Base-by-base conservation (phyloP, 352 stramenopile genomes). In the Globisporangium polare region DNA sequence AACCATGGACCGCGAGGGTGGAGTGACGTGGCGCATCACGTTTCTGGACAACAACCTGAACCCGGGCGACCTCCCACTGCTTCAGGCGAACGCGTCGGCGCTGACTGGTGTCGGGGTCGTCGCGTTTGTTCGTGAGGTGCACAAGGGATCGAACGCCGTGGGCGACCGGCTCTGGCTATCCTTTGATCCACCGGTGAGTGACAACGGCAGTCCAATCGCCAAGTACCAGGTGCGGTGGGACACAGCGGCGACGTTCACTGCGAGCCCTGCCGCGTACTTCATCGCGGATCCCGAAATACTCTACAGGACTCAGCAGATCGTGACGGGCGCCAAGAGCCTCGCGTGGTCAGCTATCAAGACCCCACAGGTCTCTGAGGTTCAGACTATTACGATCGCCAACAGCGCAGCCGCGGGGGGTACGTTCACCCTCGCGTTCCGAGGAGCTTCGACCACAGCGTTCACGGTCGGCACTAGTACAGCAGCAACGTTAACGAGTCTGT, bases 31-130 rank as follows among this genome's bases (percentile, higher is more conserved):
- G 82, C 26, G 66, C n/a, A 72, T 94, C 37, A 89, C 84, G 20
- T 94, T 94, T 59, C 67, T 92, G n/a, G 83, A 92, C 55, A 79
- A 83, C 42, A 69, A 68, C 2, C 47, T 90, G 22, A 91, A 90
- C 54, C 70, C 77, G 5, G 80, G 85, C 17, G 75, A 91, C 39
- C 31, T 94, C 7, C 69, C 80, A 0, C 60, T 88, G 20, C 57
- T 92, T 3, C 60, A 66, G 45, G 66, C 65, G 18, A 81, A 84
- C 43, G 47, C 57, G 0, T 71, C 56, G 12, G 17, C 27, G 4
- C 45, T 93, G 0, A 77, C 66, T 0, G 84, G 81, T 17, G 64
- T 75, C 13, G 75, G 77, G 0, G 66, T 77, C 17, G 66, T 90
- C 0, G 74, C 74, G 1, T 75, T 73, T 37, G 79, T 70, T 10